Conservation (phyloP, 2,329 filamentous ascomycete species). For the Colletotrichum graminicola region DNA sequence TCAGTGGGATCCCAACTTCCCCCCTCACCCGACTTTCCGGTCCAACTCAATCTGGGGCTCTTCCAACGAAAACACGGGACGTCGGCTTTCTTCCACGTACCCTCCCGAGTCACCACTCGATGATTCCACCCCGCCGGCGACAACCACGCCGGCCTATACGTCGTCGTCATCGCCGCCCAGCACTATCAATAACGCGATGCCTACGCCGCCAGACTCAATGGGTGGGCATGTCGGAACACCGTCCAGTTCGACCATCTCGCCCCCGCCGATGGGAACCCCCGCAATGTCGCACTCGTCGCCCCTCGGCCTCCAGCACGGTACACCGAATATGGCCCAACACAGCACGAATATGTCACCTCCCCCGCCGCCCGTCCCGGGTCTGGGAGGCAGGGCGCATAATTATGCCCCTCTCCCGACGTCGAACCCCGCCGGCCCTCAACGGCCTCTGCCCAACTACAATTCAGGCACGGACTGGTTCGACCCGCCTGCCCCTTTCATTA, state of each 20-base stretch:
- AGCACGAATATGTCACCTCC: conserved; percentile 50
- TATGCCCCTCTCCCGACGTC: conserved; percentile 55
- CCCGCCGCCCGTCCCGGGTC: conserved; percentile 42
- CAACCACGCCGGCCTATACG: conserved; percentile 44
- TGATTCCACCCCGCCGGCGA: conserved; percentile 52
- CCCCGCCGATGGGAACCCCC: conserved; percentile 41
- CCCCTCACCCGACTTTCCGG: conserved; percentile 68
- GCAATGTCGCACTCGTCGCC: conserved; percentile 49
- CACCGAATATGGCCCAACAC: conserved; percentile 32
- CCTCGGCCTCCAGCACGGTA: conserved; percentile 43
- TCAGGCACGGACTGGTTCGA: conserved; percentile 64
- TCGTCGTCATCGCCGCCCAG: conserved; percentile 43
- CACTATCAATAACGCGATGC: conserved; percentile 47
- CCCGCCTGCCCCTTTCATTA: conserved; percentile 64
- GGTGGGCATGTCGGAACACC: conserved; percentile 43
- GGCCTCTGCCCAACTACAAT: conserved; percentile 58
- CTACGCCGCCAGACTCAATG: conserved; percentile 61
- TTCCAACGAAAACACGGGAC: conserved; percentile 65
- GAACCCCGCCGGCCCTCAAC: conserved; percentile 51
- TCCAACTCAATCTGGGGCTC: conserved; percentile 76
- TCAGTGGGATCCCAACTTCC: conserved; percentile 56
- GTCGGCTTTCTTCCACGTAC: conserved; percentile 74
- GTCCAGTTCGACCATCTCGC: conserved; percentile 35
- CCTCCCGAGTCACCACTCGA: conserved; percentile 65
- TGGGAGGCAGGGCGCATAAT: conserved; percentile 46